Evolutionary conservation across 306 rosid species (phyloP), one percentile per base, ranked within the genome.

Genomic region (Mucuna pruriens): DNA sequence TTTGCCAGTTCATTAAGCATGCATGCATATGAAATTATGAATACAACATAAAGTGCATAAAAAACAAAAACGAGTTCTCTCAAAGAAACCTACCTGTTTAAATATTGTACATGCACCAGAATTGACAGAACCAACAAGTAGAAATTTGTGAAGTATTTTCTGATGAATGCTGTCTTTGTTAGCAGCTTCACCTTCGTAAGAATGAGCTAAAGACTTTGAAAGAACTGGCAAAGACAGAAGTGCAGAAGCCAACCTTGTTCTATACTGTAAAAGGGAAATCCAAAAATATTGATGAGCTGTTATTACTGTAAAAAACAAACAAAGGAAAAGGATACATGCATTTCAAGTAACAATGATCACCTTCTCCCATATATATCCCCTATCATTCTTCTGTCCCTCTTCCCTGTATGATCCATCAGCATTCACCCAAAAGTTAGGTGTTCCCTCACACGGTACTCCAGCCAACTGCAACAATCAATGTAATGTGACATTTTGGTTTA

Each of bases 381-480:
- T 85, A 0, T 78, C 71, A 0, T 74, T 55, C 31, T 52, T 89
- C 88, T 90, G 92, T 79, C 98, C 98, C 75, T 88, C 98, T 88
- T 94, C 97, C 83, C 80, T 89, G 88, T 80, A 90, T 16, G 96
- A 80, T 54, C 98, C 97, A 77, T 92, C 94, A 26, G 83, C 76
- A 60, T 34, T 79, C 77, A 94, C 88, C 98, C 98, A 94, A 87
- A 84, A 92, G 79, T 82, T 80, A 36, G 91, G 87, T 6, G 74
- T 76, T 82, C 97, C 98, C 85, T 89, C 98, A 85, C 97, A 92
- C 3, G 88, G 93, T 25, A 91, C 96, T 64, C 97, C 86, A 38
- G 90, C 97, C 77, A 82, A 6, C 98, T 94, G 92, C 87, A 86
- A 64, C 63, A 46, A 29, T 9, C 60, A 82, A 84, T 58, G 80